Base-by-base conservation (phyloP, 2,329 filamentous ascomycete species). In the Epichloe sp. region DNA sequence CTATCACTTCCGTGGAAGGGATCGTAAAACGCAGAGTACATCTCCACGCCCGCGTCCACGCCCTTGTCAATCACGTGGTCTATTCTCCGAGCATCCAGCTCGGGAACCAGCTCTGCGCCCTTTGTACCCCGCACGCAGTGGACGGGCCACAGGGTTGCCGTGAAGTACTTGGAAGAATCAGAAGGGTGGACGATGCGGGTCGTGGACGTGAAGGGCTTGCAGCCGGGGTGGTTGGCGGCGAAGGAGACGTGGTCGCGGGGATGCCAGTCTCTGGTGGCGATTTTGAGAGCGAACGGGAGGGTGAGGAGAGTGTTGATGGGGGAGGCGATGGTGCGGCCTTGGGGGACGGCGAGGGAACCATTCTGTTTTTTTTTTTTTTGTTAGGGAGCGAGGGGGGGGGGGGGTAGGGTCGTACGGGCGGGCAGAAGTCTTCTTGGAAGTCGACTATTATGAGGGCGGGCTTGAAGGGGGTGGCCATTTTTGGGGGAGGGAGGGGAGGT, bases 211-310 rank as follows among this genome's bases (percentile, higher is more conserved):
- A 86, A 95, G 0, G 91, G 80, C 54, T 72, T 65, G 60, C 85
- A 83, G 60, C 78, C 53, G 56, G 68, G 56, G 67, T 97, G 90
- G 68, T 90, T 94, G 31, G 75, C 71, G 12, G 89, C 88, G 68
- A 98, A 98, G 42, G 91, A 96, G 65, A 95, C 75, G 73, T 97
- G 91, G 62, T 84, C 69, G 2, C 61, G 58, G 0, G 93, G 93
- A 64, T 98, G 93, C 74, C 81, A 94, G 77, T 98, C 93, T 64
- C 88, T 85, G n/a, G 91, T 95, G 44, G 88, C 88, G 57, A 97
- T 71, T 58, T 84, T 87, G 60, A 86, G 65, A 40, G 72, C 67
- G 63, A 96, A 94, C 45, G 85, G 82, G 23, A 84, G 74, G 4
- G 67, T 58, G 52, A 97, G 79, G 44, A 97, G 82, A 47, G 69